Conservation (phyloP, 169 alveolate genomes). For the Pseudocohnilembus persalinus region DNA sequence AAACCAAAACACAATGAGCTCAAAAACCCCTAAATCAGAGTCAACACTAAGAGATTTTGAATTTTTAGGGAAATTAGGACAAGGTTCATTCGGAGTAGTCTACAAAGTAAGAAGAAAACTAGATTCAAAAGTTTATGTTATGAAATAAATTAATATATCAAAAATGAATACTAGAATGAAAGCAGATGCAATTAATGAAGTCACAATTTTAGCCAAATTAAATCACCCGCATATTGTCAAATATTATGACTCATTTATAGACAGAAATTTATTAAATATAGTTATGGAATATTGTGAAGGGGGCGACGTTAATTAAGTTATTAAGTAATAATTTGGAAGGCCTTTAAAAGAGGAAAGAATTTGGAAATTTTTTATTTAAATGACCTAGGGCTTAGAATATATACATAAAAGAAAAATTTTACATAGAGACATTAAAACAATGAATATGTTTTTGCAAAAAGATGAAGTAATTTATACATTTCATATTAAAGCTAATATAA, state of each 20-base stretch:
- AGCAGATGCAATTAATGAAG: slow-evolving; percentile 79
- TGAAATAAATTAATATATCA: slow-evolving; percentile 76
- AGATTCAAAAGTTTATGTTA: slow-evolving; percentile 62
- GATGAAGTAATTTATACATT: slow-evolving; percentile 34
- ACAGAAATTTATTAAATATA: slow-evolving; percentile 67
- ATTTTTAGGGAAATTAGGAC: slow-evolving; percentile 57
- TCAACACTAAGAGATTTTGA: slow-evolving; percentile 69
- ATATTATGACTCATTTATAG: slow-evolving; percentile 85
- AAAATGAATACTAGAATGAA: slow-evolving; percentile 65
- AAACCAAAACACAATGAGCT: too few species aligned
- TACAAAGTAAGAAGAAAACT: slow-evolving; percentile 66
- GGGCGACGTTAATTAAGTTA: slow-evolving; percentile 77
- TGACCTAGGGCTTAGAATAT: slow-evolving; percentile 70
- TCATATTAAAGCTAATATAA: too few species aligned
- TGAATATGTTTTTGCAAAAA: slow-evolving; percentile 79
- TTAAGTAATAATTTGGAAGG: slow-evolving; percentile 56
- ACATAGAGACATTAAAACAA: slow-evolving; percentile 81
- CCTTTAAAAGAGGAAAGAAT: slow-evolving; percentile 63
- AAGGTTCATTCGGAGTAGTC: slow-evolving; percentile 76
- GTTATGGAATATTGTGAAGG: slow-evolving; percentile 86
- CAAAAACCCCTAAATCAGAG: background rate
- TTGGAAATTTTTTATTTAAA: slow-evolving; percentile 76
- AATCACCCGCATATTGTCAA: slow-evolving; percentile 72
- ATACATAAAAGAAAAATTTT: slow-evolving; percentile 72
- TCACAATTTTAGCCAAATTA: slow-evolving; percentile 64